Conservation (phyloP, 495 filamentous ascomycete genomes). For the Lepidopterella palustris region DNA sequence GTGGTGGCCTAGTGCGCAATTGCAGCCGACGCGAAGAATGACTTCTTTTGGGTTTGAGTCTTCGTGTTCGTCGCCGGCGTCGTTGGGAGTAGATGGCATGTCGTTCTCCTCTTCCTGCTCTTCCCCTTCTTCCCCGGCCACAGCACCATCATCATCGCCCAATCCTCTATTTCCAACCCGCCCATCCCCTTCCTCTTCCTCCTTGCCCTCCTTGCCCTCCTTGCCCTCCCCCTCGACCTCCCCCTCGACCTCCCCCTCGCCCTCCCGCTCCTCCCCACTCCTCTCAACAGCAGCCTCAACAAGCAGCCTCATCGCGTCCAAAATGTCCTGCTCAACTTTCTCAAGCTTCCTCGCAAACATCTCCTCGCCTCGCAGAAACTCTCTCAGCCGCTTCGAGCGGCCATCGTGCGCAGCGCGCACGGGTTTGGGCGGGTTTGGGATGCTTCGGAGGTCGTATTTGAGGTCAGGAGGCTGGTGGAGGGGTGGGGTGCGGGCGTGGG, state of each 20-base stretch:
- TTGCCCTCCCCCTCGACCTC: background rate
- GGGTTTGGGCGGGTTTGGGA: conserved; percentile 16
- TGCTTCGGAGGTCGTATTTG: conserved; percentile 20
- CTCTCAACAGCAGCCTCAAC: background rate
- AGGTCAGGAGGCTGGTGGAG: conserved; percentile 18
- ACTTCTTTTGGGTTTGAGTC: background rate
- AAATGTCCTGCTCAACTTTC: conserved; percentile 8
- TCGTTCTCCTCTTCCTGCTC: too few relatives aligned
- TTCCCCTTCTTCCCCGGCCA: too few relatives aligned
- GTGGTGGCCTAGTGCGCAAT: conserved; percentile 24
- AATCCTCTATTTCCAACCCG: too few relatives aligned
- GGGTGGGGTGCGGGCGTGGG: conserved; percentile 16
- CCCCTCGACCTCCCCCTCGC: background rate
- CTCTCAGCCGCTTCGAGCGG: conserved; percentile 15
- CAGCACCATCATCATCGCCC: too few relatives aligned
- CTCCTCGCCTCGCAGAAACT: conserved; percentile 8
- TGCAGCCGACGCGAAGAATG: conserved; percentile 19
- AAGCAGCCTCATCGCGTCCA: conserved; percentile 5
- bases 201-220: background rate
- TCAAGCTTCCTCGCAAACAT: conserved; percentile 12
- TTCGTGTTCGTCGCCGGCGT: background rate
- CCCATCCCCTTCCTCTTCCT: too few relatives aligned
- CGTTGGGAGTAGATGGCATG: too few relatives aligned
- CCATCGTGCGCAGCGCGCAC: conserved; percentile 13
- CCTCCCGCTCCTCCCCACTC: background rate